Evolutionary conservation across 257 asterid species (phyloP), one percentile per base, ranked within the genome.

Genomic region (Cordia subcordata): DNA sequence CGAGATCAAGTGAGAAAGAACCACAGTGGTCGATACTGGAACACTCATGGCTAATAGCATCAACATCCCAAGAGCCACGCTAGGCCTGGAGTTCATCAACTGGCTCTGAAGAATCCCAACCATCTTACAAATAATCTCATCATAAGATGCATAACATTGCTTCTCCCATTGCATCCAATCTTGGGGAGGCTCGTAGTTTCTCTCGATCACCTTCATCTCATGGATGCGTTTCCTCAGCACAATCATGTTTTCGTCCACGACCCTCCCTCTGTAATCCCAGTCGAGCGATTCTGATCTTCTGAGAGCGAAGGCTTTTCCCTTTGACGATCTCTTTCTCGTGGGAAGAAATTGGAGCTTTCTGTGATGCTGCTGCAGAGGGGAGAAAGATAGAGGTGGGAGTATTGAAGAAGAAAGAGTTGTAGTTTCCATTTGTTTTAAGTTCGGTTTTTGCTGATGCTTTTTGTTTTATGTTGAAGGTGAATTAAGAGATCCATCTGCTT

Each of bases 111-210:
- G 33, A 61, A 71, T 20, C 32, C 79, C 86, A 13, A 74, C 15
- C 4, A 66, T 63, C 15, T 78, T 87, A 4, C 67, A 66, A 11
- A 85, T 70, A 8, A 79, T 79, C 57, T 85, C 83, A 0, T 82
- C 75, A 68, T 81, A 79, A 60, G 49, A 61, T 18, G 60, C 47
- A 32, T 66, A 70, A 22, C 72, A 53, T 57, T 77, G 75, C 83
- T 71, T 83, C 71, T 85, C 96, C 90, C 92, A 83, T 44, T 56
- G 80, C 67, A 58, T 75, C 89, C 92, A 81, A 32, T 77, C 77
- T 9, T 69, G 55, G 19, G 79, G 63, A 6, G 73, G 72, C 1
- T 57, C 57, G 21, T 17, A 42, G 45, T 33, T 39, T 27, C 38
- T 21, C 60, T 86, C 87, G 10, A 63, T 13, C 42, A 57, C 62